These are phyloP conservation scores for Perkinsus olseni DNA, from an alignment of 169 alveolate species.

Conservation along the genomic window DNA sequence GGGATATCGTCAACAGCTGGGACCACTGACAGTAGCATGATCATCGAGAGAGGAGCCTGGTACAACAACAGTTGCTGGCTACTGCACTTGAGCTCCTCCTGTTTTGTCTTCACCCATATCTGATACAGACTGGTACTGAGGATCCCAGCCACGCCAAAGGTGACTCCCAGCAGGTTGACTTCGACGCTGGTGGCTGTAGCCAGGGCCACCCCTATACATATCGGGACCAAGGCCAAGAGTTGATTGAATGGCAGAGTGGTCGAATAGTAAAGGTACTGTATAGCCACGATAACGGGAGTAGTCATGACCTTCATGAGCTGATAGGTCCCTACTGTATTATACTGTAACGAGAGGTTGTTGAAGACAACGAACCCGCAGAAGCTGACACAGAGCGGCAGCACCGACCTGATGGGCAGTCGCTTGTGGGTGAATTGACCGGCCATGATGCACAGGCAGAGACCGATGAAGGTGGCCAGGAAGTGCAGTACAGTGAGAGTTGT, in stretches of 20 bases:
- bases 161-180: conserved; percentile 8
- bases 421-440: neutral
- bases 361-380: conserved; percentile 19
- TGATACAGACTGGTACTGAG: conserved; percentile 9
- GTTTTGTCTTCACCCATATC: conserved; percentile 16
- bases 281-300: conserved; percentile 8
- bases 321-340: conserved; percentile 13
- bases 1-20: neutral
- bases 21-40: neutral
- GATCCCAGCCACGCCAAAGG: conserved; percentile 14
- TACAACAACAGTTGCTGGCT: conserved; percentile 7
- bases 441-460: neutral
- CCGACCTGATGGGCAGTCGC: neutral
- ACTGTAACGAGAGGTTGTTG: conserved; percentile 17
- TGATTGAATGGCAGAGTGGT: conserved; percentile 6
- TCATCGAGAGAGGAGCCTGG: neutral
- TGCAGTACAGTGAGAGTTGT: neutral
- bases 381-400: conserved; percentile 7
- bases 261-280: neutral
- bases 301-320: conserved; percentile 14
- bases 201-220: conserved; percentile 6
- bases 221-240: conserved; percentile 2
- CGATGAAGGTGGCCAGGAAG: conserved; percentile 14
- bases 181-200: conserved; percentile 11
- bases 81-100: conserved; percentile 2